A percentile compares a stretch with the other conserved stretches of the same genome.
Evolutionary conservation across 2,329 filamentous ascomycete species (phyloP).

Genomic region (Fusarium sp.): DNA sequence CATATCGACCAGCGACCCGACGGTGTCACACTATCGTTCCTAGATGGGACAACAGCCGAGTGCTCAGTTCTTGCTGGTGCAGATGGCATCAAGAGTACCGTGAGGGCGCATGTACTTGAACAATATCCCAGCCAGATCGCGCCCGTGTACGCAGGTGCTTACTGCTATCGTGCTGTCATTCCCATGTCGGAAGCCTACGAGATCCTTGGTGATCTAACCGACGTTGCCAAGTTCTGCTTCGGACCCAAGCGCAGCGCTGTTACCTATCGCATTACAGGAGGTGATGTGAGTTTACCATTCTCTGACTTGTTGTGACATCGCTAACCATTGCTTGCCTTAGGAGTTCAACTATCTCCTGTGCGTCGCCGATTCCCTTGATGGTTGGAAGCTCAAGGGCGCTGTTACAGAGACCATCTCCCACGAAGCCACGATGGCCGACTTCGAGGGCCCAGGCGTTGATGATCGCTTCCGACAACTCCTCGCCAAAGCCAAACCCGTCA

Average conservation of each 20-base stretch:
- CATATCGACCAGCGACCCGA: neutral
- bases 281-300: neutral
- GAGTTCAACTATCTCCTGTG: neutral
- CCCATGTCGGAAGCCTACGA: neutral
- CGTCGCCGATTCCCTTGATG: accelerated
- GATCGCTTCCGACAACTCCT: neutral
- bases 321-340: neutral
- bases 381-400: neutral
- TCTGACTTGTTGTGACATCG: neutral
- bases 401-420: neutral
- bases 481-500: neutral
- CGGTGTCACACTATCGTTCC: neutral
- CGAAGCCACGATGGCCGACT: neutral
- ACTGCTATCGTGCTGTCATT: neutral
- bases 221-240: neutral
- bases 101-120: neutral
- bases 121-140: neutral
- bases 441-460: neutral
- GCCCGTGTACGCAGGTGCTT: neutral
- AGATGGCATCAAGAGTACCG: neutral
- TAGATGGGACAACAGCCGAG: neutral
- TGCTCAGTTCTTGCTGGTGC: neutral
- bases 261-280: neutral
- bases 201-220: neutral
- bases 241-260: neutral